Base-by-base conservation (phyloP, 2,329 filamentous ascomycete species). In the Arthrobotrys pseudoclavata region DNA sequence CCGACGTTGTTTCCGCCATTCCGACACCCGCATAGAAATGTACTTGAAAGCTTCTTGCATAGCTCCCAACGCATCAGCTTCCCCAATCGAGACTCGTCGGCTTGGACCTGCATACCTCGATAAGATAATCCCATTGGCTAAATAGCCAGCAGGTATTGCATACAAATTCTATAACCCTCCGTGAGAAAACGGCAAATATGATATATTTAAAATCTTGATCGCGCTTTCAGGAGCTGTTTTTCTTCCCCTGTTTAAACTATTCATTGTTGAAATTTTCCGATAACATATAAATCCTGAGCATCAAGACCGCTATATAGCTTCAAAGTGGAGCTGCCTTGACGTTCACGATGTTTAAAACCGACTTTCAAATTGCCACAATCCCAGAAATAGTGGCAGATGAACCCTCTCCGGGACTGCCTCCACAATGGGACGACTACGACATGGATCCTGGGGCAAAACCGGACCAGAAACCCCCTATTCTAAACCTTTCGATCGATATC, bases 141-240 rank as follows among this genome's bases (percentile, higher is more conserved):
- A 48, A 64, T 60, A 24, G 45, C 50, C 47, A 45, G 34, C 48
- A 63, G 13, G n/a, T 20, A 18, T 20, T 57, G 48, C 48, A 55
- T 71, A 52, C 47, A 72, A 60, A 55, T 48, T 22, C 42, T 52
- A 40, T 9, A 50, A 72, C 22, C 45, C 60, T 34, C 69, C 69
- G 69, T 48, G 45, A 48, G 10, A 64, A 37, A 47, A 60, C 69
- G 69, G 69, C n/a, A 24, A 37, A 31, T 45, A 50, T 40, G 60
- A 60, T 72, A 72, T 72, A 72, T 72, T 72, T 70, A 70, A 72
- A 66, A 60, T 72, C 60, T n/a, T 42, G 60, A 66, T 72, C 57
- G 69, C 69, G 60, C 48, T 42, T 57, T 50, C 57, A 60, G 34
- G 24, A 18, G 42, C 1, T 34, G 31, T 34, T 40, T 71, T 63